Evolutionary conservation across 805 yeast species (phyloP).

Genomic region (Lipomyces sp.): DNA sequence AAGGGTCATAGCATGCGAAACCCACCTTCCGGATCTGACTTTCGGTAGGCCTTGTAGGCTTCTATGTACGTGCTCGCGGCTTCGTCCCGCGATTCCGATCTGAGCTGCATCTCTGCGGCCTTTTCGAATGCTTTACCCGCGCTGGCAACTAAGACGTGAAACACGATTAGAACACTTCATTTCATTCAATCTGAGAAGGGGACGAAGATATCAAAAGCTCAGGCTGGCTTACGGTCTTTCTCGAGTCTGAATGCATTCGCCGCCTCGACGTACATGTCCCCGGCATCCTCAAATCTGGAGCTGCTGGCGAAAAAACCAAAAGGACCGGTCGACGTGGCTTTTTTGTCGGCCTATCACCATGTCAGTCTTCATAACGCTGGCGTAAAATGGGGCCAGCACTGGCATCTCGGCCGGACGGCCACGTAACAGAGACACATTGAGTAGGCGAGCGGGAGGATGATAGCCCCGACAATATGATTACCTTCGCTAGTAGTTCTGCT

Average conservation of each 20-base stretch:
- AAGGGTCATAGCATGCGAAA: neutral
- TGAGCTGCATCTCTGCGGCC: slow-evolving; percentile 77
- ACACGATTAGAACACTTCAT: neutral
- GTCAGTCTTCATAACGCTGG: neutral
- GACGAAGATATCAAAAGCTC: too few species aligned
- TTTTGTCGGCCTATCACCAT: slow-evolving; percentile 58
- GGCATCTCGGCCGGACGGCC: too few species aligned
- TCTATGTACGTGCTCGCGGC: slow-evolving; percentile 88
- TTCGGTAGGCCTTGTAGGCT: slow-evolving; percentile 81
- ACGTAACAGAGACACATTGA: too few species aligned
- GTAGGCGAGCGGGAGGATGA: too few species aligned
- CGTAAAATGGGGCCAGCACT: neutral
- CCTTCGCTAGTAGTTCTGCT: too few species aligned
- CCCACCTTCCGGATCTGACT: slow-evolving; percentile 55
- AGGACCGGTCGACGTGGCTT: slow-evolving; percentile 60
- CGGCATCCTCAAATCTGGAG: slow-evolving; percentile 80
- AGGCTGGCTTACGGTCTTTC: slow-evolving; percentile 53
- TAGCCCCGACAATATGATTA: too few species aligned
- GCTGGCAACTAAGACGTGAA: slow-evolving; percentile 40
- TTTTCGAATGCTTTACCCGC: slow-evolving; percentile 84
- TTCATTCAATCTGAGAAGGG: too few species aligned
- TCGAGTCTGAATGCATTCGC: slow-evolving; percentile 83
- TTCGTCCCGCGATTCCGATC: slow-evolving; percentile 78
- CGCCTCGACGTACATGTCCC: slow-evolving; percentile 85
- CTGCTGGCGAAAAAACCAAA: slow-evolving; percentile 48